Evolutionary conservation across 306 rosid species (phyloP), one percentile per base, ranked within the genome.

Genomic region (Lathyrus aphaca): DNA sequence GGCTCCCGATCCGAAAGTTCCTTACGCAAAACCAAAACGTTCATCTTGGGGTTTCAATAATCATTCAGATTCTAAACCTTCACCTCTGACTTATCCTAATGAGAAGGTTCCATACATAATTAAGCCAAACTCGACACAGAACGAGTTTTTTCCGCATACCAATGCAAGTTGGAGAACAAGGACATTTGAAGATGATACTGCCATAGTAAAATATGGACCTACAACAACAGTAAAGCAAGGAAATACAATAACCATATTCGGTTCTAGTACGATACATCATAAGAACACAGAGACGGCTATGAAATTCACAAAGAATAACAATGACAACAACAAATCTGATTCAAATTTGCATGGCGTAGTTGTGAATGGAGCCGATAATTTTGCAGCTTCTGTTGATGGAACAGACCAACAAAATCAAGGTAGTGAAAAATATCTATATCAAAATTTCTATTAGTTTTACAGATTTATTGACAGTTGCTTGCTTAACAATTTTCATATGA

Each of bases 21-120:
- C 83, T 21, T 62, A 72, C 63, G 70, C 90, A 16, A 91, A 86
- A 55, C 84, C 90, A 1, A 87, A 80, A 79, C 79, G 80, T 67
- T 49, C 72, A 16, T 45, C 82, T 15, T 82, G 96, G 90, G 88
- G 91, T 27, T 76, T 83, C 65, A 75, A 62, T 61, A 46, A 72
- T 55, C 68, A 77, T 77, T 79, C 88, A 40, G 79, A 77, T 73
- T 66, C 57, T 73, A 83, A 74, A 64, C 80, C 81, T 55, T 67
- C 90, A 57, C 58, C 55, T 66, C 74, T 69, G 45, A 74, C 65
- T 63, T 23, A 73, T 50, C 18, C 46, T 32, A 71, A 27, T 60
- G 60, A 70, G 27, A 80, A 69, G 45, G 44, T 43, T 57, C 40
- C 45, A 48, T 30, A 3, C 43, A 12, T 46, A 12, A 64, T 45